Evolutionary conservation across 768 basidiomycete species (phyloP).

Genomic region (Porphyrellus cyaneotinctus): DNA sequence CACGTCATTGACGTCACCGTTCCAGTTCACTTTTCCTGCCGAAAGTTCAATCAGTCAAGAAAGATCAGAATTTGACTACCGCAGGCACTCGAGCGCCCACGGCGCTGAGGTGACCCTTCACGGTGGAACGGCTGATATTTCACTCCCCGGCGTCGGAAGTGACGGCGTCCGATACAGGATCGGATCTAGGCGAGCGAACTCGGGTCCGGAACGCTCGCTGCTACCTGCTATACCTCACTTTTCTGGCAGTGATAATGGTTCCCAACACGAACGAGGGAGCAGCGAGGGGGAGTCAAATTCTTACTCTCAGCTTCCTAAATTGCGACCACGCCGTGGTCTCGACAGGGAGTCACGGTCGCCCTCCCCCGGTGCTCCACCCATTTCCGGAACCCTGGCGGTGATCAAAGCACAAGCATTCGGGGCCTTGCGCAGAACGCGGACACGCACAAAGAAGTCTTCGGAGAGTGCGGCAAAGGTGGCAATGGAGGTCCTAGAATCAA

Average conservation of each 20-base stretch:
- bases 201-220: slow-evolving; percentile 46
- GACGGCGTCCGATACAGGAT: slow-evolving; percentile 63
- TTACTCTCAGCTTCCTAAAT: slow-evolving; percentile 38
- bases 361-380: slow-evolving; percentile 43
- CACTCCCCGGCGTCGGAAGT: slow-evolving; percentile 45
- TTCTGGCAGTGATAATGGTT: slow-evolving; percentile 48
- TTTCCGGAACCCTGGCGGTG: slow-evolving; percentile 82
- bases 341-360: slow-evolving; percentile 47
- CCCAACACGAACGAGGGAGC: slow-evolving; percentile 50
- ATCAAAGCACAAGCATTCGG: slow-evolving; percentile 91
- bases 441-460: slow-evolving; percentile 66
- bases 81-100: slow-evolving; percentile 51
- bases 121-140: slow-evolving; percentile 70
- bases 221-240: slow-evolving; percentile 47
- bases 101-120: slow-evolving; percentile 65
- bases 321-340: slow-evolving; percentile 46
- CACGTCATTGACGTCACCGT: slow-evolving; percentile 60
- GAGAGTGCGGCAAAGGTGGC: slow-evolving; percentile 72
- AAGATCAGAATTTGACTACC: slow-evolving; percentile 62
- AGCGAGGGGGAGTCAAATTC: slow-evolving; percentile 52
- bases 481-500: slow-evolving; percentile 75
- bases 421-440: slow-evolving; percentile 72
- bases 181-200: slow-evolving; percentile 44
- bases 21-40: slow-evolving; percentile 58
- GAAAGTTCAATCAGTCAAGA: slow-evolving; percentile 52